These are phyloP conservation scores for Inonotus obliquus DNA, from an alignment of 1,284 basidiomycete genomes.

Conservation along the genomic window DNA sequence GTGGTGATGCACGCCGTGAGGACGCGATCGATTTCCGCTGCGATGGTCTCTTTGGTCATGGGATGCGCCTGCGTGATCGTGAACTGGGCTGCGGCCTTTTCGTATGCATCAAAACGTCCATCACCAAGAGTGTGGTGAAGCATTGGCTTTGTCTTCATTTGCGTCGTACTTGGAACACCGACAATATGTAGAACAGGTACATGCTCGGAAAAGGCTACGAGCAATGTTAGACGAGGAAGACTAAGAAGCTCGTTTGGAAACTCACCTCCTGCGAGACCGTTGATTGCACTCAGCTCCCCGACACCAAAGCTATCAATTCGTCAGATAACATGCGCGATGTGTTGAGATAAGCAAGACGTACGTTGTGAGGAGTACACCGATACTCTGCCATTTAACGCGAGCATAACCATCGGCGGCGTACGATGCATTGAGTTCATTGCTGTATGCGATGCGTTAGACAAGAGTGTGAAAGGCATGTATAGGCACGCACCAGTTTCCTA, in stretches of 20 bases:
- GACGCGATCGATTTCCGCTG: conserved; percentile 76
- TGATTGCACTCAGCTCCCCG: conserved; percentile 82
- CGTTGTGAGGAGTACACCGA: conserved; percentile 79
- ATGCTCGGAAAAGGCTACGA: conserved; percentile 76
- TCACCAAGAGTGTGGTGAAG: conserved; percentile 89
- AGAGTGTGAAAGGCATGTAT: background rate
- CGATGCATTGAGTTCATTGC: conserved; percentile 83
- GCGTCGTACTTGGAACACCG: conserved; percentile 75
- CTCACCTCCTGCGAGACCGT: conserved; percentile 70
- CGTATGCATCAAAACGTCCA: conserved; percentile 77
- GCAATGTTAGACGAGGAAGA: background rate
- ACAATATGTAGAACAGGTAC: conserved; percentile 92
- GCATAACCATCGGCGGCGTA: conserved; percentile 97
- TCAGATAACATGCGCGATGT: background rate
- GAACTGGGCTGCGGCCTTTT: conserved; percentile 72
- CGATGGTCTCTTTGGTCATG: conserved; percentile 45
- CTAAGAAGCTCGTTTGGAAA: background rate
- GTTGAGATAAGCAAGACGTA: conserved; percentile 28
- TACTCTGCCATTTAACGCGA: conserved; percentile 67
- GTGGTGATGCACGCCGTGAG: conserved; percentile 68
- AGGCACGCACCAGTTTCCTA: conserved; percentile 72
- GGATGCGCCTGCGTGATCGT: conserved; percentile 67
- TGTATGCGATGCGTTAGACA: conserved; percentile 26
- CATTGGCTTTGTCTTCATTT: conserved; percentile 66
- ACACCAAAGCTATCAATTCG: conserved; percentile 74